A percentile compares a stretch with the other conserved stretches of the same genome.
These are phyloP conservation scores for Tylopilus plumbeoviolaceoides DNA, from an alignment of 768 basidiomycete genomes.

Conservation along the genomic window DNA sequence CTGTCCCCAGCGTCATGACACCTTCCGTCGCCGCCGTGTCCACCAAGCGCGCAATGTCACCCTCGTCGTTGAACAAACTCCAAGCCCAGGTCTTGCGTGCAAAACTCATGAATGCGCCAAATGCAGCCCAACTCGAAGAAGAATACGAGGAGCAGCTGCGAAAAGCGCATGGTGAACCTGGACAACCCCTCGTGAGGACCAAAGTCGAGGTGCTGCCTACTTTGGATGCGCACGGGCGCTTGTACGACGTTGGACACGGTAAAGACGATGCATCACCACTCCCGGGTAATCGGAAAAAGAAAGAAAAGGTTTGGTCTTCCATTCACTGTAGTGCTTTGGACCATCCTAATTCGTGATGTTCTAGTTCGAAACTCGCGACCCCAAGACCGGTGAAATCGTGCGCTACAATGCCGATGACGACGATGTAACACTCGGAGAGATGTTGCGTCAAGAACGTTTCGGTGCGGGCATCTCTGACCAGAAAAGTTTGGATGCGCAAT, in stretches of 20 bases:
- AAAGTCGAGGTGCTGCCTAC: conserved; percentile 87
- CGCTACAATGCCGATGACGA: conserved; percentile 93
- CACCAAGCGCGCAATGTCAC: conserved; percentile 52
- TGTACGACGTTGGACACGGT: conserved; percentile 92
- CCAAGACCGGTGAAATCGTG: conserved; percentile 84
- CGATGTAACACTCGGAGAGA: conserved; percentile 76
- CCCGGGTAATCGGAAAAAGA: conserved; percentile 77
- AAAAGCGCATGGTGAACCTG: conserved; percentile 44
- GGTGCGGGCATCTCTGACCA: conserved; percentile 86
- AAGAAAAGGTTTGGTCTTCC: conserved; percentile 52
- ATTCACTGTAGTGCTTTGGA: background rate
- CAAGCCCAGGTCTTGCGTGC: conserved; percentile 93
- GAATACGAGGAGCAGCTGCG: conserved; percentile 76
- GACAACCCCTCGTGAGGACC: conserved; percentile 41
- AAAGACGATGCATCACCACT: conserved; percentile 47
- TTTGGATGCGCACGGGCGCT: conserved; percentile 72
- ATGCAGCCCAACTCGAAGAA: conserved; percentile 73
- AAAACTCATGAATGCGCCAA: conserved; percentile 76
- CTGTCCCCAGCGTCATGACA: conserved; percentile 89
- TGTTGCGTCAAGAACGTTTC: conserved; percentile 91
- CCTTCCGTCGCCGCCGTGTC: conserved; percentile 43
- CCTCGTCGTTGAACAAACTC: conserved; percentile 82
- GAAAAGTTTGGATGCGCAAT: conserved; percentile 86
- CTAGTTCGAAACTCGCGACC: conserved; percentile 85
- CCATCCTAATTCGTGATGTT: background rate